Evolutionary conservation across 768 basidiomycete genomes (phyloP).

Genomic region (Lentinula boryana): DNA sequence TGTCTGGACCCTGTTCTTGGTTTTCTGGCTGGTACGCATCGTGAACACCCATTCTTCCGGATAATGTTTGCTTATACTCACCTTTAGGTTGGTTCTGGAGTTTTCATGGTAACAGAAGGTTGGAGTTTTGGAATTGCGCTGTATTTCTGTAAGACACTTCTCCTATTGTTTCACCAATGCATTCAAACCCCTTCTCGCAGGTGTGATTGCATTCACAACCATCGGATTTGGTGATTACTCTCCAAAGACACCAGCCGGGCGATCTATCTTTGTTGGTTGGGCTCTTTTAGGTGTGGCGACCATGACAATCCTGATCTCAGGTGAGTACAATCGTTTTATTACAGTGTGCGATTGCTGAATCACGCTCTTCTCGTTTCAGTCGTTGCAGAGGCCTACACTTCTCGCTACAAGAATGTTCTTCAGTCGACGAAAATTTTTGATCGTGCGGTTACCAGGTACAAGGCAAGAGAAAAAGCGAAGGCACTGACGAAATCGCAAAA

Average conservation of each 20-base stretch:
- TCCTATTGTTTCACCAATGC: neutral
- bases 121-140: conserved; percentile 61
- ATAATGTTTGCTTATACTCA: neutral
- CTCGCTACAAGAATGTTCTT: conserved; percentile 55
- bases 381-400: conserved; percentile 59
- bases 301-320: conserved; percentile 70
- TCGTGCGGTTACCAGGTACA: conserved; percentile 40
- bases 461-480: conserved; percentile 9
- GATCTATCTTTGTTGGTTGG: conserved; percentile 76
- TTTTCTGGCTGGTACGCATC: conserved; percentile 68
- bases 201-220: conserved; percentile 68
- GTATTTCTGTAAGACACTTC: conserved; percentile 59
- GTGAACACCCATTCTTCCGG: neutral
- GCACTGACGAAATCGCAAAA: neutral
- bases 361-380: conserved; percentile 27
- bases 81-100: conserved; percentile 54
- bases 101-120: conserved; percentile 63
- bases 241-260: conserved; percentile 61
- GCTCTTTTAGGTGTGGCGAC: conserved; percentile 70
- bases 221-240: conserved; percentile 64
- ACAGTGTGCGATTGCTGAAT: neutral
- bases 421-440: conserved; percentile 36
- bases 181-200: conserved; percentile 24
- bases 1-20: conserved; percentile 55
- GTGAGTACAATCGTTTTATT: conserved; percentile 28